Percentiles rank a stretch among this genome's conserved stretches.
Conservation (phyloP, 768 basidiomycete genomes). For the Neoboletus subvelutipes region DNA sequence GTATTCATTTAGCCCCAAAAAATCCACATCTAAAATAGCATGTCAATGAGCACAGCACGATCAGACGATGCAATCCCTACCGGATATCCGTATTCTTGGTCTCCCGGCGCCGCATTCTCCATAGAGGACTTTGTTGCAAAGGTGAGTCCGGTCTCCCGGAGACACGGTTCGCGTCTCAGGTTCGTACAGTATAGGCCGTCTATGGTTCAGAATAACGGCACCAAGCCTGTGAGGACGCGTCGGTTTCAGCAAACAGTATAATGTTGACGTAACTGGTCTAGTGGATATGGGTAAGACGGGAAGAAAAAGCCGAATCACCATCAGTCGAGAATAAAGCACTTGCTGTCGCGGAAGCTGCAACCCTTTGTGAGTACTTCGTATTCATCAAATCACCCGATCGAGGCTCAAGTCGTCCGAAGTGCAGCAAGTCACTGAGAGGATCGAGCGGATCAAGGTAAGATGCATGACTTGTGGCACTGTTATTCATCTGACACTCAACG, state of each 20-base stretch:
- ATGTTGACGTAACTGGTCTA: conserved; percentile 23
- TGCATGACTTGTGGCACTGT: background rate
- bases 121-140: conserved; percentile 57
- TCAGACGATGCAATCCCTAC: conserved; percentile 42
- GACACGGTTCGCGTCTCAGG: background rate
- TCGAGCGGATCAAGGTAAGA: conserved; percentile 60
- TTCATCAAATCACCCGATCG: background rate
- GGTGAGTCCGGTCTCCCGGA: conserved; percentile 30
- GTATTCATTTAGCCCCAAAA: background rate
- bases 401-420: conserved; percentile 40
- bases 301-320: conserved; percentile 9
- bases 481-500: conserved; percentile 1
- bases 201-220: conserved; percentile 76
- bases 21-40: background rate
- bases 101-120: conserved; percentile 37
- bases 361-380: conserved; percentile 37
- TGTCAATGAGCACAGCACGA: conserved; percentile 7
- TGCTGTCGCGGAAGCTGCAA: conserved; percentile 48
- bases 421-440: conserved; percentile 51
- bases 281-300: conserved; percentile 65
- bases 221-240: conserved; percentile 56
- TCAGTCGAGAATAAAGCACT: conserved; percentile 12
- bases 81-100: conserved; percentile 55
- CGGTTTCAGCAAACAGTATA: background rate
- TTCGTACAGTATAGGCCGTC: conserved; percentile 62